Conservation (phyloP, 495 filamentous ascomycete species). For the Xylaria nigripes region DNA sequence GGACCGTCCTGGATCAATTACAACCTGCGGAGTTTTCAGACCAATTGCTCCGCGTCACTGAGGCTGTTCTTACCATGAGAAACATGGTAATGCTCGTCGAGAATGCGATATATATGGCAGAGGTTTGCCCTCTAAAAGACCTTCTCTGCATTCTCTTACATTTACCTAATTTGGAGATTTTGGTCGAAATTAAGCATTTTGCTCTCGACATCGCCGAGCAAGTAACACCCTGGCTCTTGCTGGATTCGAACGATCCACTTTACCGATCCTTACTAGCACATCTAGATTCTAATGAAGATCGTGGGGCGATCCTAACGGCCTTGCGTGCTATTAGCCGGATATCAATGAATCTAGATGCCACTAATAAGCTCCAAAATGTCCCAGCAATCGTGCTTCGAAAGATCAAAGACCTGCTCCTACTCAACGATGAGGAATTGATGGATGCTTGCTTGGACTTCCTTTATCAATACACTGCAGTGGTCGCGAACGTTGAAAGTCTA, state of each 20-base stretch:
- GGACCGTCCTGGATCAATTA: conserved; percentile 59
- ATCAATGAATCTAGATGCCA: conserved; percentile 71
- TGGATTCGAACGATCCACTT: conserved; percentile 64
- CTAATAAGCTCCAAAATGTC: conserved; percentile 68
- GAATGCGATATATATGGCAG: conserved; percentile 75
- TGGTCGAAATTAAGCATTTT: conserved; percentile 84
- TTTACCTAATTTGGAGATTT: conserved; percentile 61
- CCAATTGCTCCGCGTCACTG: conserved; percentile 64
- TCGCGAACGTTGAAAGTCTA: conserved; percentile 72
- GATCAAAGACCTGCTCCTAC: conserved; percentile 69
- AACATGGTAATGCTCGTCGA: conserved; percentile 90
- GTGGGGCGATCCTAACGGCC: conserved; percentile 77
- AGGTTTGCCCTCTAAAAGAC: conserved; percentile 63
- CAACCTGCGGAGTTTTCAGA: conserved; percentile 66
- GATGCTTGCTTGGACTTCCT: conserved; percentile 86
- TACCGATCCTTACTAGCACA: conserved; percentile 68
- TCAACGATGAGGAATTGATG: conserved; percentile 87
- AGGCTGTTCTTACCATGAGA: conserved; percentile 78
- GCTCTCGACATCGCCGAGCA: conserved; percentile 90
- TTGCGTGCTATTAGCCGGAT: conserved; percentile 81
- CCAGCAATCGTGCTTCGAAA: conserved; percentile 54
- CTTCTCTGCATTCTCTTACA: conserved; percentile 73
- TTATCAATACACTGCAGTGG: conserved; percentile 84
- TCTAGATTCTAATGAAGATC: conserved; percentile 60
- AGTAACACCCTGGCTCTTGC: conserved; percentile 66